These are phyloP conservation scores for Delitschia confertaspora DNA, from an alignment of 495 filamentous ascomycete genomes.

Conservation along the genomic window DNA sequence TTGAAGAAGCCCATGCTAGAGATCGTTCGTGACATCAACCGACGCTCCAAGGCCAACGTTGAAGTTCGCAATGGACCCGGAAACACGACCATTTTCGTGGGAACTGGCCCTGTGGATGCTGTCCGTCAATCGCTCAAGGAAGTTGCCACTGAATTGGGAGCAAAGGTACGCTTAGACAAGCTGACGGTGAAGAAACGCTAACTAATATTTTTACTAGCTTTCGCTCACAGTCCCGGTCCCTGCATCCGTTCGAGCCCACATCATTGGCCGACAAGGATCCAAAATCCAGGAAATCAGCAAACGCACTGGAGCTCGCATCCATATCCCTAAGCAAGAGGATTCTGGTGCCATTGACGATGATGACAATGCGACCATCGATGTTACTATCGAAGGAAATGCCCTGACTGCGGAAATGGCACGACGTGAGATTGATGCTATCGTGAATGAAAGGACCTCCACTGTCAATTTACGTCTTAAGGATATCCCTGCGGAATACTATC, in stretches of 20 bases:
- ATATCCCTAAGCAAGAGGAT: conserved; percentile 72
- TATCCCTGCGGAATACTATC: conserved; percentile 87
- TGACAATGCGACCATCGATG: conserved; percentile 71
- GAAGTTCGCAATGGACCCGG: conserved; percentile 55
- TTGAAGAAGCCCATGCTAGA: conserved; percentile 75
- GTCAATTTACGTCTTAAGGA: conserved; percentile 67
- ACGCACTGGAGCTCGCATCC: conserved; percentile 76
- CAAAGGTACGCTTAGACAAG: conserved; percentile 52
- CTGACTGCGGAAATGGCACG: conserved; percentile 72
- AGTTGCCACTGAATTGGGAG: conserved; percentile 71
- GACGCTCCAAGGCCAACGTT: conserved; percentile 74
- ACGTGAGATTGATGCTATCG: conserved; percentile 73
- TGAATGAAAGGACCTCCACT: conserved; percentile 72
- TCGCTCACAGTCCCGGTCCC: conserved; percentile 69
- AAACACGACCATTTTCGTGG: conserved; percentile 66
- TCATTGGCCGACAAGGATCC: conserved; percentile 87
- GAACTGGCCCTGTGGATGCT: conserved; percentile 65
- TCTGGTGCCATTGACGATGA: conserved; percentile 50
- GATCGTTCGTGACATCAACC: conserved; percentile 78
- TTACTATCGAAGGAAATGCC: conserved; percentile 82
- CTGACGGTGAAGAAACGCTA: not conserved
- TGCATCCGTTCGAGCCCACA: conserved; percentile 66
- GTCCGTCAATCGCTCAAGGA: conserved; percentile 78
- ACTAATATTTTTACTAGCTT: conserved; percentile 45
- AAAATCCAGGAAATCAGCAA: conserved; percentile 80